Evolutionary conservation across 805 yeast genomes (phyloP).

Genomic region (Monosporozyma yasuniensis): DNA sequence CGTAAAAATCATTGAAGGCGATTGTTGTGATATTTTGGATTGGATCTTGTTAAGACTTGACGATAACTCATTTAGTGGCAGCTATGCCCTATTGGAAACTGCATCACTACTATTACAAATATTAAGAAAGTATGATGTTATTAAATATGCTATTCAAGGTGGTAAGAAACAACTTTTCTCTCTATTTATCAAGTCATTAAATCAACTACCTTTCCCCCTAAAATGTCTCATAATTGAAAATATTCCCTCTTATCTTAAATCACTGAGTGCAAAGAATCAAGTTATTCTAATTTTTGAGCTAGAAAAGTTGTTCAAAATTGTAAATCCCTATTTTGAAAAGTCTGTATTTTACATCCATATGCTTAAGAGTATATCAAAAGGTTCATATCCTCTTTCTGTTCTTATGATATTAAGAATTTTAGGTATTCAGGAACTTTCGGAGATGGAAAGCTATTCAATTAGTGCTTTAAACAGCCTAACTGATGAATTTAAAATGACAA

Average conservation of each 20-base stretch:
- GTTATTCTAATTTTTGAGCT: conserved; percentile 24
- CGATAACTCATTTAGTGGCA: conserved; percentile 36
- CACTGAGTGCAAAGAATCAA: conserved; percentile 22
- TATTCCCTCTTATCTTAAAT: conserved; percentile 15
- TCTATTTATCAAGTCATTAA: conserved; percentile 13
- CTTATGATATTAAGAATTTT: conserved; percentile 12
- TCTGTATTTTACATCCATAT: conserved; percentile 21
- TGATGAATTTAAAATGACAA: background rate
- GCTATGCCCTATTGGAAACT: conserved; percentile 26
- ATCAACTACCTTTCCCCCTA: conserved; percentile 9
- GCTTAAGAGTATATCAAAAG: conserved; percentile 12
- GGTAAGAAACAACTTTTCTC: conserved; percentile 25
- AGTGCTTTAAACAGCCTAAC: conserved; percentile 8
- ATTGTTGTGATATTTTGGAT: conserved; percentile 39
- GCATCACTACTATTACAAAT: conserved; percentile 30
- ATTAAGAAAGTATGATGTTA: conserved; percentile 20
- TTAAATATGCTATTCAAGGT: conserved; percentile 14
- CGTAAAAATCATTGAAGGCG: conserved; percentile 29
- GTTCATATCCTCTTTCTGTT: conserved; percentile 18
- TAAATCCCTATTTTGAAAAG: conserved; percentile 21
- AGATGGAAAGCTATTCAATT: conserved; percentile 17
- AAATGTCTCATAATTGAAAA: conserved; percentile 5
- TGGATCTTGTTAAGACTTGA: conserved; percentile 38
- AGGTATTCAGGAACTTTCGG: conserved; percentile 4
- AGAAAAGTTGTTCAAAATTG: conserved; percentile 13